phyloP scores from a whole-genome alignment of 2,329 filamentous ascomycete species.

The Aureobasidium musti region DNA sequence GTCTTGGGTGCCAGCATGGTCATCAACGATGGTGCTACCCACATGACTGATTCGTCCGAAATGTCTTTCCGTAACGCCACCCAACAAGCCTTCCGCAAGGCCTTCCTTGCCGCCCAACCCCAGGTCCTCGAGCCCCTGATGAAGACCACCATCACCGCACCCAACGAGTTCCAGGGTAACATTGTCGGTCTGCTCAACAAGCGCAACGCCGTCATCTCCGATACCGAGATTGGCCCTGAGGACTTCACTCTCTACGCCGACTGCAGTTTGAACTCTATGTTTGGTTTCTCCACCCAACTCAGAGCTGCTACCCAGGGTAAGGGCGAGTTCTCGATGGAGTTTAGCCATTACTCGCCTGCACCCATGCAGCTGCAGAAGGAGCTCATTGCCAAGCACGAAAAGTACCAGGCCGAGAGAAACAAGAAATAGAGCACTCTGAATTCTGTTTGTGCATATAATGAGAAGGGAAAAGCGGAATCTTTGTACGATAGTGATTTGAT shows the following conservation, averaged over 20 bases:
- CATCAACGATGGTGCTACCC: constrained; percentile 92
- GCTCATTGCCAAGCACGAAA: constrained; percentile 67
- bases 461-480: not conserved
- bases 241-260: constrained; percentile 93
- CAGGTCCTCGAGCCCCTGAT: constrained; percentile 92
- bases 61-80: constrained; percentile 93
- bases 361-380: constrained; percentile 86
- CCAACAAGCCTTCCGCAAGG: constrained; percentile 94
- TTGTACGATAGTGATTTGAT: constrained; percentile 20
- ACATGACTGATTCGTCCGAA: constrained; percentile 97
- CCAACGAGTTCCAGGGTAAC: constrained; percentile 95
- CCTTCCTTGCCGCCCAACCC: constrained; percentile 77
- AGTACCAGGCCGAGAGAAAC: constrained; percentile 64
- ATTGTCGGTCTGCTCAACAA: constrained; percentile 96
- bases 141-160: constrained; percentile 96
- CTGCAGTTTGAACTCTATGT: constrained; percentile 95
- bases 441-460: not conserved
- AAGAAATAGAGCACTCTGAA: constrained; percentile 55
- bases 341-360: constrained; percentile 89
- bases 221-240: constrained; percentile 90
- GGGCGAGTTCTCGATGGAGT: constrained; percentile 99
- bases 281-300: constrained; percentile 90
- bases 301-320: constrained; percentile 95
- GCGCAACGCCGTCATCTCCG: constrained; percentile 89
- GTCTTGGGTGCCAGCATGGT: constrained; percentile 90